phyloP scores from a whole-genome alignment of 495 filamentous ascomycete species.

The Aspergillus cavernicola region DNA sequence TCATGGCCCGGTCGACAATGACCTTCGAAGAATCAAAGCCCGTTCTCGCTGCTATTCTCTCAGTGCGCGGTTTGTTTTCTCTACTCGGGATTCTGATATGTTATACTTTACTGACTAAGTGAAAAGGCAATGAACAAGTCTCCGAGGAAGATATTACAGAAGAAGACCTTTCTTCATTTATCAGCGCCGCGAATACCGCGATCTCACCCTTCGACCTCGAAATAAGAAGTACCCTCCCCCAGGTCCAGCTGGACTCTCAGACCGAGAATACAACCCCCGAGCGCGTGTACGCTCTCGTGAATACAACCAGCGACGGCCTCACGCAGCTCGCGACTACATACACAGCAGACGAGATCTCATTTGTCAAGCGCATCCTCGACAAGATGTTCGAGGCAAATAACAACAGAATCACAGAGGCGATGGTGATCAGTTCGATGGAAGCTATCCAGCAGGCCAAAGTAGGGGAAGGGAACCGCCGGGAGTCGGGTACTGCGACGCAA shows the following conservation, averaged over 20 bases:
- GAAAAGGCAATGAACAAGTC: slow-evolving; percentile 37
- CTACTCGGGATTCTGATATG: neutral
- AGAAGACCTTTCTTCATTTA: slow-evolving; percentile 63
- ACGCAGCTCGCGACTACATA: slow-evolving; percentile 85
- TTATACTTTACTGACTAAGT: neutral
- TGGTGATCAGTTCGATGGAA: slow-evolving; percentile 74
- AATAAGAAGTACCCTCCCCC: slow-evolving; percentile 68
- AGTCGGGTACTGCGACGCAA: slow-evolving; percentile 36
- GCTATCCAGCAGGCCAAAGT: slow-evolving; percentile 51
- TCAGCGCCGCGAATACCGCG: slow-evolving; percentile 63
- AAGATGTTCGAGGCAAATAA: slow-evolving; percentile 90
- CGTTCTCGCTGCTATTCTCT: slow-evolving; percentile 72
- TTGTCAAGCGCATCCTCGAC: slow-evolving; percentile 82
- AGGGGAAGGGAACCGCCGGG: slow-evolving; percentile 29
- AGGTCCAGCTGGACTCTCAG: slow-evolving; percentile 36
- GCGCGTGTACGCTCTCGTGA: slow-evolving; percentile 73
- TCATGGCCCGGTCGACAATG: slow-evolving; percentile 72
- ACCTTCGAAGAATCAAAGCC: slow-evolving; percentile 70
- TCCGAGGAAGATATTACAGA: slow-evolving; percentile 59
- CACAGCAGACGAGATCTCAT: slow-evolving; percentile 81
- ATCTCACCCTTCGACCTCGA: slow-evolving; percentile 82
- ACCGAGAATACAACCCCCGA: slow-evolving; percentile 18
- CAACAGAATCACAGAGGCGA: slow-evolving; percentile 66
- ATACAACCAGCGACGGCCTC: slow-evolving; percentile 75
- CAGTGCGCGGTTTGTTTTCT: slow-evolving; percentile 42